phyloP scores from a whole-genome alignment of 805 yeast species.

The Komagataella phaffii region DNA sequence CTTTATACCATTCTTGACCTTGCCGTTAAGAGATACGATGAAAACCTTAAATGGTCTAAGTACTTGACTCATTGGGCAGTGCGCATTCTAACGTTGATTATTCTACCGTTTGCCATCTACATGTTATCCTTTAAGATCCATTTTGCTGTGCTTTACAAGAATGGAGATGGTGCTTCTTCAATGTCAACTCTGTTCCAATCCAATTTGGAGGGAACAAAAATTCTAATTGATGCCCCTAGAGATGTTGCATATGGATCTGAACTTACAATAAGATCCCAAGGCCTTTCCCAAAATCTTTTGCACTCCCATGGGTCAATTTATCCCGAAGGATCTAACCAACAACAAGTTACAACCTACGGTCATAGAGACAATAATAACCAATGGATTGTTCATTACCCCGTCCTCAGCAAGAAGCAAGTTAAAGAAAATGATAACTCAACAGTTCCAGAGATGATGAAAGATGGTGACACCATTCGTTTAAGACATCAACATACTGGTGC shows the following conservation, averaged over 20 bases:
- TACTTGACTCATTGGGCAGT: slow-evolving; percentile 59
- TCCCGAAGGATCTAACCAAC: slow-evolving; percentile 90
- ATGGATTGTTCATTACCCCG: slow-evolving; percentile 37
- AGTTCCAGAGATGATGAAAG: slow-evolving; percentile 31
- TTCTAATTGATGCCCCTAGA: slow-evolving; percentile 52
- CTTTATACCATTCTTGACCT: slow-evolving; percentile 43
- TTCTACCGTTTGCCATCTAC: slow-evolving; percentile 62
- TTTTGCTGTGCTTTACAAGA: slow-evolving; percentile 55
- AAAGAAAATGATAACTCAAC: slow-evolving; percentile 10
- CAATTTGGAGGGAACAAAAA: slow-evolving; percentile 50
- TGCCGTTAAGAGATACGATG: slow-evolving; percentile 26
- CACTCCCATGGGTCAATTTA: slow-evolving; percentile 81
- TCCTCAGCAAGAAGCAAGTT: slow-evolving; percentile 22
- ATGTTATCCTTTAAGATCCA: slow-evolving; percentile 68
- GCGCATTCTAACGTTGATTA: slow-evolving; percentile 51
- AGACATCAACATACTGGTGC: slow-evolving; percentile 48
- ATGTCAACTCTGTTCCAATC: slow-evolving; percentile 81
- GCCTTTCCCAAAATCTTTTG: slow-evolving; percentile 58
- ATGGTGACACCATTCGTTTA: slow-evolving; percentile 51
- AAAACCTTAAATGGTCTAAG: slow-evolving; percentile 12
- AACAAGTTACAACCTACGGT: slow-evolving; percentile 93
- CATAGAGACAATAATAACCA: slow-evolving; percentile 78
- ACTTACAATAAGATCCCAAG: slow-evolving; percentile 56
- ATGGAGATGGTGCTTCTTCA: slow-evolving; percentile 65
- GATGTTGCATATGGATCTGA: slow-evolving; percentile 44